Evolutionary conservation across 176 grass and related monocot genomes (phyloP).

Genomic region (Aechmea fasciata): DNA sequence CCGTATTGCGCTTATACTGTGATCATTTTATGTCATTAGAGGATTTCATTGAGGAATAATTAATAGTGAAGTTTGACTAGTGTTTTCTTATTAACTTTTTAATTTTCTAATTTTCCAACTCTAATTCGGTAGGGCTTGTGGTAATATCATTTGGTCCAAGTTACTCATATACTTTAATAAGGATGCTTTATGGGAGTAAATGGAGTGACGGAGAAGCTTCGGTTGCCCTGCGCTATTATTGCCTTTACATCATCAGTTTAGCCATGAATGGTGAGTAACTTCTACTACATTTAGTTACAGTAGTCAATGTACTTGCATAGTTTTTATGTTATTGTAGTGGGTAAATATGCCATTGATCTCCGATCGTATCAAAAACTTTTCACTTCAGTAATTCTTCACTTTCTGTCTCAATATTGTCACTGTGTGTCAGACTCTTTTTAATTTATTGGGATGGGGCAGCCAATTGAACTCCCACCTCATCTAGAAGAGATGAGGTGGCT

Average conservation of each 20-base stretch:
- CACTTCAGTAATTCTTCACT: no score
- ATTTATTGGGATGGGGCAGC: no score
- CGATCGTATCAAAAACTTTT: no score
- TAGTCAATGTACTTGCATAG: background rate
- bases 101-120: background rate
- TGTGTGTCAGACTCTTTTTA: no score
- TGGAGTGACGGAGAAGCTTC: constrained; percentile 78
- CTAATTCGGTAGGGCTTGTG: constrained; percentile 54
- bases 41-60: background rate
- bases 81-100: background rate
- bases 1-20: background rate
- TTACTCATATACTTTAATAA: constrained; percentile 91
- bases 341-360: no score
- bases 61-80: background rate
- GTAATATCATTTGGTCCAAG: constrained; percentile 95
- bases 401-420: no score
- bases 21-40: background rate
- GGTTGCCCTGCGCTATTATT: constrained; percentile 75
- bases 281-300: constrained; percentile 2
- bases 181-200: constrained; percentile 63
- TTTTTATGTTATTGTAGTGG: no score
- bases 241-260: constrained; percentile 86
- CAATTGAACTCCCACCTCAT: no score
- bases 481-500: no score
- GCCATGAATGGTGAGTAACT: constrained; percentile 75